Percentiles rank a stretch among this genome's conserved stretches.
phyloP scores from a whole-genome alignment of 345 rosid genomes.

The Populus davidiana region DNA sequence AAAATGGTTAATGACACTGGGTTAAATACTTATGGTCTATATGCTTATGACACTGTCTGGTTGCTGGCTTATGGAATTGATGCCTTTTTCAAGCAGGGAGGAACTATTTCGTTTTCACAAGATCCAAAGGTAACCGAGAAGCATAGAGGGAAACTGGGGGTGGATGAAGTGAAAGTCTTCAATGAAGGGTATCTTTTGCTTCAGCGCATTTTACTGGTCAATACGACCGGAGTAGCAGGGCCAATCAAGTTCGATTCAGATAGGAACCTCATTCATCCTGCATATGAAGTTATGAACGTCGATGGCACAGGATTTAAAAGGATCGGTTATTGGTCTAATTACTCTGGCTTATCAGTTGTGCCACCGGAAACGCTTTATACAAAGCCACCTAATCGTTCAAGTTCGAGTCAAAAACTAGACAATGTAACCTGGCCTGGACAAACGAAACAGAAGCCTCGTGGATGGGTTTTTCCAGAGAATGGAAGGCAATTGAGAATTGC shows the following conservation, averaged over 20 bases:
- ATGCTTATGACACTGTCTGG: constrained; percentile 30
- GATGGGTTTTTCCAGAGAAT: constrained; percentile 15
- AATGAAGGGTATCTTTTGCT: no score
- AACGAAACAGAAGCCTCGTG: constrained; percentile 3
- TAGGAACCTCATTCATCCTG: not conserved
- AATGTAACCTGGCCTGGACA: constrained; percentile 8
- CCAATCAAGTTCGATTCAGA: constrained; percentile 17
- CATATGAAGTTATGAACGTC: constrained; percentile 7
- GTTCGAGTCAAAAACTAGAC: not conserved
- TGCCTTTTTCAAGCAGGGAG: not conserved
- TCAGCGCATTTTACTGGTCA: not conserved
- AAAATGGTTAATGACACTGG: no score
- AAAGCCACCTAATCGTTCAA: not conserved
- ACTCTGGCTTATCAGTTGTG: constrained; percentile 12
- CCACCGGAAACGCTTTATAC: constrained; percentile 11
- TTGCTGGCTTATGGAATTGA: constrained; percentile 16
- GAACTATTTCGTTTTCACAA: no score
- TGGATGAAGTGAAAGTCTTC: no score
- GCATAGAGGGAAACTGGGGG: no score
- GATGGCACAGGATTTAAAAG: not conserved
- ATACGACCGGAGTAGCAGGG: constrained; percentile 12
- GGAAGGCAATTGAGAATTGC: constrained; percentile 7
- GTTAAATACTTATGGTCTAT: constrained; percentile 16
- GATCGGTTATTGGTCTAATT: constrained; percentile 20
- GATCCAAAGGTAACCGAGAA: no score